Evolutionary conservation across 768 basidiomycete genomes (phyloP), one percentile per base, ranked within the genome.

Genomic region (Mycena rebaudengoi): DNA sequence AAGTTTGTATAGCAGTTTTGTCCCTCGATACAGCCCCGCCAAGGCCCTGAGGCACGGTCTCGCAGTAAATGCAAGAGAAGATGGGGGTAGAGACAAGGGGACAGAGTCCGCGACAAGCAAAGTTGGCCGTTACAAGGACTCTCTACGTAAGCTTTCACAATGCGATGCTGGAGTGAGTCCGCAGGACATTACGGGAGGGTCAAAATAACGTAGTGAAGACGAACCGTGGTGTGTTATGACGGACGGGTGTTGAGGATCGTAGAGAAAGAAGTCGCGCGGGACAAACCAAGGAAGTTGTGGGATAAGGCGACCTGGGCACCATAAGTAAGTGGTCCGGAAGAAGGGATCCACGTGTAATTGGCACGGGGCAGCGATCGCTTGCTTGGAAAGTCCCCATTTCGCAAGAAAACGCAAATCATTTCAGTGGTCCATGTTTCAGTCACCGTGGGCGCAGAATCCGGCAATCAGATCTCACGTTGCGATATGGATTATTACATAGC

Each of bases 261-360:
- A 39, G 11, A 45, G 49, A 63, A 64, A 51, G 32, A 8, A 8
- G 55, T 18, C n/a, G n/a, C n/a, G n/a, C n/a, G 48, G 33, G 44
- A 52, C 28, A 49, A 37, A 56, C 54, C 20, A 57, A 37, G 43
- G 62, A 58, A 60, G 59, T 29, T 37, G 25, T 52, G 26, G 44
- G 53, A 64, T 64, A 29, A 60, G 32, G 45, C 46, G 32, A 37
- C 43, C n/a, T 37, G 43, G 29, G 29, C 29, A 26, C 40, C n/a
- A 40, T 18, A 60, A 52, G 21, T 10, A 37, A 37, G 11, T 10
- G 16, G 3, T 21, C 25, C n/a, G 44, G 20, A 63, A 60, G 58
- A 65, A 60, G 51, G 50, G 51, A 60, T 60, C 58, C 64, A 65
- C 64, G 64, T 65, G 64, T 60, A 45, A 59, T 52, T 51, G 45